Percentiles rank a stretch among this genome's conserved stretches.
Evolutionary conservation across 768 basidiomycete genomes (phyloP).

Genomic region (Collybia sordida): DNA sequence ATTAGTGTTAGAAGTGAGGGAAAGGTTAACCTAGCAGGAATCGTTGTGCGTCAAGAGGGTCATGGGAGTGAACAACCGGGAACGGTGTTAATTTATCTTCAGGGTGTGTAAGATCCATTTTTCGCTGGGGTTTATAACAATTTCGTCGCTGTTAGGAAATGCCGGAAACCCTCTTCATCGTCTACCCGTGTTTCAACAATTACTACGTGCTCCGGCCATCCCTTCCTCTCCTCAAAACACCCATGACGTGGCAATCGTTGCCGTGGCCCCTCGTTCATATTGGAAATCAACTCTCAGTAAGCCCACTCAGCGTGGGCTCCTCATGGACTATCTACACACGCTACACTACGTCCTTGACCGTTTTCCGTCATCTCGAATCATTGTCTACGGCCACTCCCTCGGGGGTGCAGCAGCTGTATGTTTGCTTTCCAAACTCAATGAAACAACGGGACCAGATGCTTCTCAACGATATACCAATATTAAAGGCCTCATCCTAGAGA

Average conservation of each 20-base stretch:
- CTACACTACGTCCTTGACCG: constrained; percentile 27
- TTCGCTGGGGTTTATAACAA: background rate
- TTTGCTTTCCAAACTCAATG: constrained; percentile 26
- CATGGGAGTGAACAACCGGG: constrained; percentile 1
- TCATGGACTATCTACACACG: constrained; percentile 36
- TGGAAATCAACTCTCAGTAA: constrained; percentile 42
- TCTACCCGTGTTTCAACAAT: constrained; percentile 36
- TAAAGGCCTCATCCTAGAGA: constrained; percentile 45
- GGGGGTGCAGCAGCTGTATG: constrained; percentile 44
- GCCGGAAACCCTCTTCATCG: constrained; percentile 45
- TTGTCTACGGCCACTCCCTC: constrained; percentile 49
- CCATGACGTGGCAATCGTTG: constrained; percentile 25
- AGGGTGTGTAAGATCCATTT: constrained; percentile 13
- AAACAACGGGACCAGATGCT: background rate
- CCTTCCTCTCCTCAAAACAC: background rate
- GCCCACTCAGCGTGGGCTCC: constrained; percentile 38
- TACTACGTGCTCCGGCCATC: constrained; percentile 7
- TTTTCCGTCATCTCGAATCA: constrained; percentile 31
- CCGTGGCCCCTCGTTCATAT: constrained; percentile 48
- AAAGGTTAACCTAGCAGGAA: constrained; percentile 10
- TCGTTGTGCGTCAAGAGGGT: constrained; percentile 12
- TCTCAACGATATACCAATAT: constrained; percentile 14
- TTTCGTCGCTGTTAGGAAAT: constrained; percentile 31
- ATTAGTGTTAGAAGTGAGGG: constrained; percentile 5
- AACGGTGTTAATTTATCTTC: constrained; percentile 17